Evolutionary conservation across 31 red algal species (phyloP).

Genomic region (Porphyra umbilicalis): DNA sequence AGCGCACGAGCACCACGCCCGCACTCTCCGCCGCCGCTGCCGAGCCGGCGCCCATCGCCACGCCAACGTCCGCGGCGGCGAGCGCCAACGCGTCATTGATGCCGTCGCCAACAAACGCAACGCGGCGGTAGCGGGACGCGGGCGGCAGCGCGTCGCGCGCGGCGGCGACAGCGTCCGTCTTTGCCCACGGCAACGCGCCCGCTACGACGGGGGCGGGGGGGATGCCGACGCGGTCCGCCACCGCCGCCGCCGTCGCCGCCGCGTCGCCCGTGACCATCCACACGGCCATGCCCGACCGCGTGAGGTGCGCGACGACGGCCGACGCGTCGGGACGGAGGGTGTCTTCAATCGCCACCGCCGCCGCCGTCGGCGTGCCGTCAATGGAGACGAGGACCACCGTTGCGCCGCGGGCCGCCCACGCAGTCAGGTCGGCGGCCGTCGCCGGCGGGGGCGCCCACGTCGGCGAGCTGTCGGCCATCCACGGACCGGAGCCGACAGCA

Average conservation of each 20-base stretch:
- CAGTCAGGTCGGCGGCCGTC: neutral
- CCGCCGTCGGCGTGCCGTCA: neutral
- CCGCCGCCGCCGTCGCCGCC: conserved; percentile 15
- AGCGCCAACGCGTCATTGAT: conserved; percentile 72
- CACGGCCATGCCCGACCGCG: neutral
- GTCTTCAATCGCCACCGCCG: conserved; percentile 39
- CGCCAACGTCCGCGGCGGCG: conserved; percentile 32
- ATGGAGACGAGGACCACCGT: conserved; percentile 30
- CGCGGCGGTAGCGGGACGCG: neutral
- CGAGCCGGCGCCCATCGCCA: conserved; percentile 26
- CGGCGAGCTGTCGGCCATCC: neutral
- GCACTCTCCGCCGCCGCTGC: conserved; percentile 28
- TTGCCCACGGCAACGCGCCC: conserved; percentile 25
- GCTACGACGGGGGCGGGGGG: conserved; percentile 8
- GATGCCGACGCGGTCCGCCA: conserved; percentile 28
- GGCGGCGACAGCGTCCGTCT: neutral
- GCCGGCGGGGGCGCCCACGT: neutral
- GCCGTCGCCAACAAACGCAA: conserved; percentile 62
- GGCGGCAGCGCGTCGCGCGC: conserved; percentile 9
- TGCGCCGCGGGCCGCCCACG: conserved; percentile 7
- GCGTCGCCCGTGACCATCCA: conserved; percentile 47
- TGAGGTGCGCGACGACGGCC: conserved; percentile 8
- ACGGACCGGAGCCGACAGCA: neutral
- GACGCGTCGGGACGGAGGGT: conserved; percentile 19
- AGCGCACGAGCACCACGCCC: conserved; percentile 38